Conservation (phyloP, 192 early-diverging fungal genomes). For the Coemansia sp. region DNA sequence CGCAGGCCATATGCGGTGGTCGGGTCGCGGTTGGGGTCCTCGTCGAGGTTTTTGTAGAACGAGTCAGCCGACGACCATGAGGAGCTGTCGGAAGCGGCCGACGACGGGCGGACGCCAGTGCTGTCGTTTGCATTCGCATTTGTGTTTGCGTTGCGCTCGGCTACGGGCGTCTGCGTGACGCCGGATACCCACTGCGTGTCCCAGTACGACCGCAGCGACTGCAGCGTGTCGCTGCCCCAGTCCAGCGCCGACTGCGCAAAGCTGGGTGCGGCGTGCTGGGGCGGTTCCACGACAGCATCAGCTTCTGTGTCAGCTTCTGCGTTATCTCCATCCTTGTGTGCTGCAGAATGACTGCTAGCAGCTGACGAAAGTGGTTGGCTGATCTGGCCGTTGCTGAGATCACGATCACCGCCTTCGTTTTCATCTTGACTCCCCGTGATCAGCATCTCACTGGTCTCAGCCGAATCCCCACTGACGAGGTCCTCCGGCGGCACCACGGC, state of each 20-base stretch:
- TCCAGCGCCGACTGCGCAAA: conserved; percentile 14
- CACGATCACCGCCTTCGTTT: too few relatives aligned
- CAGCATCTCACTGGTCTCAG: too few relatives aligned
- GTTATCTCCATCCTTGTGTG: neutral
- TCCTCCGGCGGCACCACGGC: conserved; percentile 9
- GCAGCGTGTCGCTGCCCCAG: conserved; percentile 46
- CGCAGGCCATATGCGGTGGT: conserved; percentile 27
- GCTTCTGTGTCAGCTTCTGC: neutral
- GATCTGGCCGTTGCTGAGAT: too few relatives aligned
- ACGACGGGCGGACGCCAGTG: neutral
- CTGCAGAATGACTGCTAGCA: too few relatives aligned
- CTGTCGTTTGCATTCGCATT: neutral
- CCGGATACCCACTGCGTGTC: conserved; percentile 18
- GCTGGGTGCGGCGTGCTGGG: conserved; percentile 1
- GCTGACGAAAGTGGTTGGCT: too few relatives aligned
- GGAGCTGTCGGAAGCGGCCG: conserved; percentile 14
- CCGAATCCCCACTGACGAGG: neutral
- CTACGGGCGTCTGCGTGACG: neutral
- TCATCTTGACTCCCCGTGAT: too few relatives aligned
- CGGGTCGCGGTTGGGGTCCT: conserved; percentile 14
- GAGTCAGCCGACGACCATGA: conserved; percentile 21
- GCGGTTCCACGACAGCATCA: neutral
- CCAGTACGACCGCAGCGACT: conserved; percentile 39
- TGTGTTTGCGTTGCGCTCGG: neutral
- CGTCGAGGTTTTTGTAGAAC: conserved; percentile 23